phyloP scores from a whole-genome alignment of 805 yeast genomes.

The Wickerhamiella azyma region DNA sequence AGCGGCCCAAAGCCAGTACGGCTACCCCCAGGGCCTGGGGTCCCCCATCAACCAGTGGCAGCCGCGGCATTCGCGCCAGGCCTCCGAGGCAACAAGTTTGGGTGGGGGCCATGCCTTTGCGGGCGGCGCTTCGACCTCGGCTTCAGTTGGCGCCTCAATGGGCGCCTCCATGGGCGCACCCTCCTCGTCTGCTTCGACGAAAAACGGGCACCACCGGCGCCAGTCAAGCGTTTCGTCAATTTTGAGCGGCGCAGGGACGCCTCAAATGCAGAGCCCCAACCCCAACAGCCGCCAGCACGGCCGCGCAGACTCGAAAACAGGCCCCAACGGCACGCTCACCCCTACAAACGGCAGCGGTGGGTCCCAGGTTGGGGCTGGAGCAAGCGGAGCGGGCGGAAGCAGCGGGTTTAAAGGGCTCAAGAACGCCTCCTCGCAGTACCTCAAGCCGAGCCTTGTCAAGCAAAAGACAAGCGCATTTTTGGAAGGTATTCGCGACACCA shows the following conservation, averaged over 20 bases:
- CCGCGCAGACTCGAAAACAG: background rate
- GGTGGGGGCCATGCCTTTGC: background rate
- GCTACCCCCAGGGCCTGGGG: background rate
- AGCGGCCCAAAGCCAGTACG: background rate
- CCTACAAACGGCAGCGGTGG: background rate
- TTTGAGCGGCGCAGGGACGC: constrained; percentile 3
- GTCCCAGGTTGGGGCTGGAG: no score
- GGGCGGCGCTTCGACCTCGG: no score
- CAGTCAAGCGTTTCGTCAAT: constrained; percentile 8
- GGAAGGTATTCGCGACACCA: constrained; percentile 70
- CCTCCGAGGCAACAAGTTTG: background rate
- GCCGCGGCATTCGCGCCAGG: background rate
- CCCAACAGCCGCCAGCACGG: background rate
- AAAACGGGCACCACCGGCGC: constrained; percentile 8
- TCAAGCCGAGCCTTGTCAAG: constrained; percentile 23
- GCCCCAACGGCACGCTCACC: background rate
- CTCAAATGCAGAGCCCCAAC: background rate
- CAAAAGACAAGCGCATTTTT: constrained; percentile 32
- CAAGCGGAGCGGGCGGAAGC: no score
- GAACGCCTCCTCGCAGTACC: constrained; percentile 34
- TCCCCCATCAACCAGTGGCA: background rate
- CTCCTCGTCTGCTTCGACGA: background rate
- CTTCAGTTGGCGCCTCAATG: no score
- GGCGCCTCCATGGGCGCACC: no score
- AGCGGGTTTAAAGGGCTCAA: background rate